phyloP scores from a whole-genome alignment of 371 early-diverging fungal species.

The Parasitella parasitica region DNA sequence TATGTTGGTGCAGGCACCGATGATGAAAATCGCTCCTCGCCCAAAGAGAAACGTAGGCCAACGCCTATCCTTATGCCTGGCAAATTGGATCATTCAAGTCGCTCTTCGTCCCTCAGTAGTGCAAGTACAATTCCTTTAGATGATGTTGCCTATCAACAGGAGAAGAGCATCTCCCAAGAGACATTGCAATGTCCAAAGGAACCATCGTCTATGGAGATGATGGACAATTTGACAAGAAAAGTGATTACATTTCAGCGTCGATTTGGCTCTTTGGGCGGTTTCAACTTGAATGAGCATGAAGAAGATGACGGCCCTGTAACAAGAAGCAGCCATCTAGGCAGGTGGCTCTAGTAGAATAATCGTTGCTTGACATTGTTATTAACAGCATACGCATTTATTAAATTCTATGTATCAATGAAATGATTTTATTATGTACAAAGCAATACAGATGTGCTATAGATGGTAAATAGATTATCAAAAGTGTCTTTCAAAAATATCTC shows the following conservation, averaged over 20 bases:
- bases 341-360: not conserved
- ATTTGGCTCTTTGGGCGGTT: conserved; percentile 23
- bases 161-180: conserved; percentile 34
- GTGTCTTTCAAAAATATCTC: too few relatives aligned
- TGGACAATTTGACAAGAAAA: conserved; percentile 41
- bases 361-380: not conserved
- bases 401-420: too few relatives aligned
- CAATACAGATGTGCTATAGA: too few relatives aligned
- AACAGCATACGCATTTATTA: too few relatives aligned
- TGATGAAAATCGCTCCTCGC: not conserved
- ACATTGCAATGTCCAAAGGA: conserved; percentile 21
- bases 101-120: conserved; percentile 32
- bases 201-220: conserved; percentile 44
- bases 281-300: not conserved
- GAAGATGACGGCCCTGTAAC: conserved; percentile 8
- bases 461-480: too few relatives aligned
- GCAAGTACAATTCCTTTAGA: conserved; percentile 30
- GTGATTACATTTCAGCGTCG: conserved; percentile 43
- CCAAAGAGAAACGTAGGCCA: conserved; percentile 14
- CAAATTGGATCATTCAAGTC: conserved; percentile 19
- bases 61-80: conserved; percentile 36
- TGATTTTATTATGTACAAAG: too few relatives aligned
- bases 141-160: conserved; percentile 4
- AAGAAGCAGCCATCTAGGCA: conserved; percentile 2
- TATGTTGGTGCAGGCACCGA: conserved; percentile 2